phyloP scores from a whole-genome alignment of 441 rosid genomes.

The Omphalea diandra region DNA sequence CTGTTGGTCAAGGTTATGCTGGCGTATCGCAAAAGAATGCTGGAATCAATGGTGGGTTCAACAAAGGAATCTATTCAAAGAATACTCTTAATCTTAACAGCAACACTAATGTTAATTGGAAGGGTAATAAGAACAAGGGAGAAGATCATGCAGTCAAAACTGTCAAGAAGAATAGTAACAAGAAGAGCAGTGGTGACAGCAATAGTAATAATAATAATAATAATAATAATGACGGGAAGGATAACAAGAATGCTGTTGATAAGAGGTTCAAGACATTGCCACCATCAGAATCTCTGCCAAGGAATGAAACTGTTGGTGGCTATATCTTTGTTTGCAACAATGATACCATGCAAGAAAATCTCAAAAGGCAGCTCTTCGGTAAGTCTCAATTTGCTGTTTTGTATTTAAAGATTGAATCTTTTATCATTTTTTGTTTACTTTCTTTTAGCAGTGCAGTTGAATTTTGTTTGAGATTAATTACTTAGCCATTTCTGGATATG shows the following conservation, averaged over 20 bases:
- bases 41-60: conserved; percentile 76
- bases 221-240: conserved; percentile 35
- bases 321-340: conserved; percentile 98
- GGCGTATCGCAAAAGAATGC: conserved; percentile 35
- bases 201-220: no score
- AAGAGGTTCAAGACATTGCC: conserved; percentile 98
- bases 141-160: conserved; percentile 46
- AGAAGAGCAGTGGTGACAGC: conserved; percentile 45
- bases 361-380: conserved; percentile 91
- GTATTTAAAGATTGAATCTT: no score
- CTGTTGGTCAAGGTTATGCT: conserved; percentile 13
- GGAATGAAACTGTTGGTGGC: conserved; percentile 90
- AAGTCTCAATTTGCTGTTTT: conserved; percentile 7
- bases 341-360: conserved; percentile 97
- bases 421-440: no score
- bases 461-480: no score
- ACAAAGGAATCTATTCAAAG: conserved; percentile 67
- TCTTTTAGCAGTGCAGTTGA: no score
- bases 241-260: conserved; percentile 44
- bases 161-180: conserved; percentile 55
- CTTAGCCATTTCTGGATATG: no score
- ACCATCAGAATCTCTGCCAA: conserved; percentile 83
- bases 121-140: conserved; percentile 50
- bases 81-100: conserved; percentile 19
- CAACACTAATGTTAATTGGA: conserved; percentile 43